Conservation (phyloP, 805 yeast species). For the Cyberlindnera amylophila region DNA sequence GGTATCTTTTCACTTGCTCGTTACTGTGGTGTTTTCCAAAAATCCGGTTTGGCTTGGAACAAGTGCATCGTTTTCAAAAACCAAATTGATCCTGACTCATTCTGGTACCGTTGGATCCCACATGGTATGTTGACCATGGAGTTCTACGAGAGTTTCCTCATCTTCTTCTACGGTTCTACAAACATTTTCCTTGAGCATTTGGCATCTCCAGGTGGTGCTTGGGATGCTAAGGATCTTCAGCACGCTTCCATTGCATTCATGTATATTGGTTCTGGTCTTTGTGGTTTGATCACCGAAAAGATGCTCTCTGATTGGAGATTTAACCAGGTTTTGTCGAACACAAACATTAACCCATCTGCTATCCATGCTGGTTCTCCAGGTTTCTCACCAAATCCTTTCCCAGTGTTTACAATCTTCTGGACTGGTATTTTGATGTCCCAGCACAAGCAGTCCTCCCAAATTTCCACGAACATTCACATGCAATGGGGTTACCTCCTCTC, state of each 20-base stretch:
- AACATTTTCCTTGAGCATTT: slow-evolving; percentile 90
- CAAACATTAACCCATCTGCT: slow-evolving; percentile 26
- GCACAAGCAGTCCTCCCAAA: slow-evolving; percentile 78
- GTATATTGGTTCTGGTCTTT: slow-evolving; percentile 87
- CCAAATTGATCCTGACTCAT: slow-evolving; percentile 25
- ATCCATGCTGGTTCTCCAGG: slow-evolving; percentile 56
- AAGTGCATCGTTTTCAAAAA: slow-evolving; percentile 29
- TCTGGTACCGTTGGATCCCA: slow-evolving; percentile 31
- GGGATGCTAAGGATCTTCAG: slow-evolving; percentile 89
- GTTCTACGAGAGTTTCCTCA: slow-evolving; percentile 71
- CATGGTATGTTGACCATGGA: slow-evolving; percentile 72
- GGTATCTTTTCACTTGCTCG: slow-evolving; percentile 83
- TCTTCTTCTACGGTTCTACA: slow-evolving; percentile 84
- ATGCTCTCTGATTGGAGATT: slow-evolving; percentile 59
- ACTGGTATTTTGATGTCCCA: slow-evolving; percentile 95
- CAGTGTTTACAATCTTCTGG: slow-evolving; percentile 90
- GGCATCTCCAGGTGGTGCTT: slow-evolving; percentile 69
- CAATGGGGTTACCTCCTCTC: slow-evolving; percentile 92
- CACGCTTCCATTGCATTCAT: slow-evolving; percentile 89
- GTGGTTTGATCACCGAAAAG: slow-evolving; percentile 83
- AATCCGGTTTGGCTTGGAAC: slow-evolving; percentile 93
- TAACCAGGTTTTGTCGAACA: slow-evolving; percentile 34
- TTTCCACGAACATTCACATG: slow-evolving; percentile 75
- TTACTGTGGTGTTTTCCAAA: slow-evolving; percentile 75
- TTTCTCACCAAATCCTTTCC: slow-evolving; percentile 90